These are phyloP conservation scores for Tolypocladium cylindrosporum DNA, from an alignment of 2,329 filamentous ascomycete species.

Conservation along the genomic window DNA sequence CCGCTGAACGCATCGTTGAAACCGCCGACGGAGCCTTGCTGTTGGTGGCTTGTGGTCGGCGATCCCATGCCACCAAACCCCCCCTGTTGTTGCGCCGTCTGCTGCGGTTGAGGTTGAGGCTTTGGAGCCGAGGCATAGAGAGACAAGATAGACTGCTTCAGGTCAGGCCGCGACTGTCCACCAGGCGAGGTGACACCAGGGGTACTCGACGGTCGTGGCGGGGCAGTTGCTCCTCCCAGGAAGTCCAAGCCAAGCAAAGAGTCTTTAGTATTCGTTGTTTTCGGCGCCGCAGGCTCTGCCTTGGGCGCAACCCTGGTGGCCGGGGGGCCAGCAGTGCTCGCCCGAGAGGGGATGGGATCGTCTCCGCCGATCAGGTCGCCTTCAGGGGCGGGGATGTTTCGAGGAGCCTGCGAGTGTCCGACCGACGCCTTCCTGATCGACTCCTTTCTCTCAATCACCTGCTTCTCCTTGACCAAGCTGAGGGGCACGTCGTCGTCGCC, in stretches of 20 bases:
- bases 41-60: conserved; percentile 40
- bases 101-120: conserved; percentile 49
- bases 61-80: conserved; percentile 61
- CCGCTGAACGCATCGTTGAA: conserved; percentile 65
- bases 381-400: conserved; percentile 32
- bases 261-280: conserved; percentile 67
- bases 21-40: conserved; percentile 44
- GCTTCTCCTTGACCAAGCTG: conserved; percentile 56
- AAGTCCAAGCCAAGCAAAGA: conserved; percentile 91
- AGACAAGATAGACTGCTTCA: conserved; percentile 96
- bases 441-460: conserved; percentile 50
- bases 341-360: conserved; percentile 56
- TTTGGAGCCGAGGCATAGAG: conserved; percentile 81
- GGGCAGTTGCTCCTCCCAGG: conserved; percentile 63
- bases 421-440: conserved; percentile 51
- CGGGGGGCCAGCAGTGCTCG: conserved; percentile 63
- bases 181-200: conserved; percentile 50
- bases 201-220: conserved; percentile 77
- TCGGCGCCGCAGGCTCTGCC: conserved; percentile 54
- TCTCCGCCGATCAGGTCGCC: conserved; percentile 79
- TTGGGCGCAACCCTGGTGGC: conserved; percentile 48
- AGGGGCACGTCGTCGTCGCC: conserved; percentile 73
- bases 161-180: conserved; percentile 71
- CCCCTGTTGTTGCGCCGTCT: conserved; percentile 45
- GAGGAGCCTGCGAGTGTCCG: conserved; percentile 28